Percentiles rank a stretch among this genome's conserved stretches.
Evolutionary conservation across 257 asterid species (phyloP).

Genomic region (Avicennia marina): DNA sequence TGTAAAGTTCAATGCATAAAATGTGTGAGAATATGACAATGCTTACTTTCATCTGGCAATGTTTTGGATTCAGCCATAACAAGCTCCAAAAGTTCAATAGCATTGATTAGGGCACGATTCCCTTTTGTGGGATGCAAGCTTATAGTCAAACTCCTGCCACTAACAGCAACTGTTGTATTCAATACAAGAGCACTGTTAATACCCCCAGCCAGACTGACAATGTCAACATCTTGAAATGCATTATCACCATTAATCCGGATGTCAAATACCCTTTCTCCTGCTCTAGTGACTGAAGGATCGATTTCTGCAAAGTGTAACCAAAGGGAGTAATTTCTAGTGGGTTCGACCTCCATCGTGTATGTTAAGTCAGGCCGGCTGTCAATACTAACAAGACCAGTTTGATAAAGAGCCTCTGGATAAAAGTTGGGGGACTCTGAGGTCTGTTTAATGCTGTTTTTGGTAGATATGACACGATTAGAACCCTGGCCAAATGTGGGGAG

Average conservation of each 20-base stretch:
- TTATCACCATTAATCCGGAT: constrained; percentile 65
- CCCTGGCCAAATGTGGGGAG: constrained; percentile 48
- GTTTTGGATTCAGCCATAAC: constrained; percentile 84
- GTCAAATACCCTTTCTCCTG: constrained; percentile 76
- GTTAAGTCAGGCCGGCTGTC: constrained; percentile 54
- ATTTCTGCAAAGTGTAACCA: constrained; percentile 99
- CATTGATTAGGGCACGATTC: constrained; percentile 56
- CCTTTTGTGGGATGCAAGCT: constrained; percentile 70
- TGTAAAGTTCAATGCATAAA: constrained; percentile 8
- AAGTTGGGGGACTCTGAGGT: constrained; percentile 71
- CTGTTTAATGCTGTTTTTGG: constrained; percentile 39
- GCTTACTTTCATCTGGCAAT: constrained; percentile 68
- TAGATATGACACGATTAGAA: constrained; percentile 41
- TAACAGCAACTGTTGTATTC: constrained; percentile 65
- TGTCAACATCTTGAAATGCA: constrained; percentile 52
- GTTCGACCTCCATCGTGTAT: constrained; percentile 78
- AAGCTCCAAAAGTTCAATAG: constrained; percentile 84
- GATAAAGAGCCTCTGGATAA: constrained; percentile 83
- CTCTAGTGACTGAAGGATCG: constrained; percentile 56
- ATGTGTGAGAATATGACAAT: constrained; percentile 3
- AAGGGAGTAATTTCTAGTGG: constrained; percentile 76
- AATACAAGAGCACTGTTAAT: constrained; percentile 68
- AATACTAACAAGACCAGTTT: constrained; percentile 60
- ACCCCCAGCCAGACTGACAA: constrained; percentile 63
- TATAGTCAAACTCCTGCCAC: constrained; percentile 84